Conservation (phyloP, 345 rosid species). For the Balakata baccata region DNA sequence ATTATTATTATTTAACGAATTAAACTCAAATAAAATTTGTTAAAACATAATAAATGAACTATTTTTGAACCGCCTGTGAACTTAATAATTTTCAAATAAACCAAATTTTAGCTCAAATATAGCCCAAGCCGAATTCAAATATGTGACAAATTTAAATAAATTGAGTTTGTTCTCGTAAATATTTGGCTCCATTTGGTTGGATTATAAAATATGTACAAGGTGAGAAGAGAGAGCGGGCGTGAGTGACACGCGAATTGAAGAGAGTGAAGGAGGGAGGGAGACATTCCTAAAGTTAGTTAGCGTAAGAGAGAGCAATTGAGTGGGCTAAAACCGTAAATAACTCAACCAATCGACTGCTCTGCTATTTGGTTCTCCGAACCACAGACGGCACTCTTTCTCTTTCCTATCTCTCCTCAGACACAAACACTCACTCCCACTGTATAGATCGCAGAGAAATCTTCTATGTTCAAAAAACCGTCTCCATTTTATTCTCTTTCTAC, state of each 20-base stretch:
- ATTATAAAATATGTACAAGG: no score
- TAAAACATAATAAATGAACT: no score
- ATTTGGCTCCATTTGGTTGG: no score
- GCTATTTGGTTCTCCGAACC: slow-evolving; percentile 27
- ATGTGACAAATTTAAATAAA: no score
- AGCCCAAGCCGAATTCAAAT: no score
- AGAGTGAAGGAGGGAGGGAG: neutral
- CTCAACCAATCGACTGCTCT: slow-evolving; percentile 13
- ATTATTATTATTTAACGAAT: no score
- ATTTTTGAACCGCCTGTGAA: no score
- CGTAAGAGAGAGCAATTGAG: neutral
- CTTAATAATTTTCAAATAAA: no score
- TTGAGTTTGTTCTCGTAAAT: no score
- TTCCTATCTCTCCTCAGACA: slow-evolving; percentile 5
- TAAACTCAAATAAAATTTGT: no score
- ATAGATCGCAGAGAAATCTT: neutral
- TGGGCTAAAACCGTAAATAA: slow-evolving; percentile 6
- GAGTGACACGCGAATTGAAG: neutral
- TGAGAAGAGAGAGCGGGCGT: neutral
- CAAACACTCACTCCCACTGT: slow-evolving; percentile 15
- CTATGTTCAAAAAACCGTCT: slow-evolving; percentile 6
- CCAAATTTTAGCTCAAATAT: no score
- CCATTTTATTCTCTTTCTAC: neutral
- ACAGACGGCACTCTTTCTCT: slow-evolving; percentile 24
- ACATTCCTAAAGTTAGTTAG: slow-evolving; percentile 8